A percentile compares a stretch with the other conserved stretches of the same genome.
phyloP scores from a whole-genome alignment of 169 alveolate species.

The Eimeria sp. region DNA sequence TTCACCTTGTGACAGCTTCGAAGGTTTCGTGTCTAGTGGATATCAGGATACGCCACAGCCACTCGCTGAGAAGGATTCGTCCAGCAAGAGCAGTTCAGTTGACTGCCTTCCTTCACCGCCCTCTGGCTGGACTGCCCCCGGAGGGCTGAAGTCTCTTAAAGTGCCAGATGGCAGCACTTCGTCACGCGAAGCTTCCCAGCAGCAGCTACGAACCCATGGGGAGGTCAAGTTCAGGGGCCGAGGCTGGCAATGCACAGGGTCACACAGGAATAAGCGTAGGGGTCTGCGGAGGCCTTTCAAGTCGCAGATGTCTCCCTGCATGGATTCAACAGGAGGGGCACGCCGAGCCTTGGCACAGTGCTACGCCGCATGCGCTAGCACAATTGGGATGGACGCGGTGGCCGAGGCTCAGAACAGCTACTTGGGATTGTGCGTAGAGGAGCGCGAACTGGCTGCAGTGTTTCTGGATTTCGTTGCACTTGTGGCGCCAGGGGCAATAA shows the following conservation, averaged over 20 bases:
- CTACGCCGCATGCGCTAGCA: constrained; percentile 35
- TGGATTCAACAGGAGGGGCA: constrained; percentile 36
- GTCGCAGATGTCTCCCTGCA: not conserved
- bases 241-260: not conserved
- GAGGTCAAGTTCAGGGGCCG: not conserved
- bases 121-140: not conserved
- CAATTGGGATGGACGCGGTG: constrained; percentile 26
- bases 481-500: constrained; percentile 36
- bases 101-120: not conserved
- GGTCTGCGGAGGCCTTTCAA: not conserved
- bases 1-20: constrained; percentile 40
- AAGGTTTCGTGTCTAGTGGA: constrained; percentile 32
- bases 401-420: constrained; percentile 57
- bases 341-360: constrained; percentile 24
- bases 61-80: not conserved
- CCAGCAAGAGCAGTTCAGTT: not conserved
- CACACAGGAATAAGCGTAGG: not conserved
- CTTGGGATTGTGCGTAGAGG: constrained; percentile 20
- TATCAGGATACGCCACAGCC: not conserved
- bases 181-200: not conserved
- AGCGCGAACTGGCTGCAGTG: constrained; percentile 33
- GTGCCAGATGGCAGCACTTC: not conserved
- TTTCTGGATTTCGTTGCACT: constrained; percentile 15
- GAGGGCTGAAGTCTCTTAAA: not conserved
- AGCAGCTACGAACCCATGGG: not conserved